Evolutionary conservation across 2,329 filamentous ascomycete genomes (phyloP), one percentile per base, ranked within the genome.

Genomic region (Fusarium foetens): DNA sequence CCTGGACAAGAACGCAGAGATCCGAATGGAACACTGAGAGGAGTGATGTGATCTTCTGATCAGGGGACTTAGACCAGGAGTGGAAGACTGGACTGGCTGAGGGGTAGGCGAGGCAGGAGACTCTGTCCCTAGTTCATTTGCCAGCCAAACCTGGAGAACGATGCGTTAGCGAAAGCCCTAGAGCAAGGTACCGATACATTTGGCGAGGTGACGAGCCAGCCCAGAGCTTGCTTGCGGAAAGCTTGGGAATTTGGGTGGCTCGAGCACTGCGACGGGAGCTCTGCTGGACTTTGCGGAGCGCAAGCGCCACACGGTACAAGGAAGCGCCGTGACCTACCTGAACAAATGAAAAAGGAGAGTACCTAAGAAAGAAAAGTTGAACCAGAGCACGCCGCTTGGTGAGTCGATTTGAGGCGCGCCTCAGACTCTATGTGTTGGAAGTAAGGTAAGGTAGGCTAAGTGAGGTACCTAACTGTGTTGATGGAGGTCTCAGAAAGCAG

Each of bases 141-240:
- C 70, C 70, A 72, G 70, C 67, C 70, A 73, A 68, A 71, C 70
- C 70, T 72, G 70, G 70, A 72, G 70, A 64, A 73, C 41, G 41
- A 68, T 73, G 70, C 58, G 70, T 72, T 72, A 72, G 70, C 66
- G 66, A 72, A 59, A 67, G 58, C 62, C 70, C 70, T 72, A 72
- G 70, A 72, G 70, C 70, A 72, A 72, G 70, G 70, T 72, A 72
- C 70, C 70, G 62, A 73, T 73, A 72, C 70, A 48, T 71, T 52
- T 71, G 36, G 58, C 54, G 66, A 68, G 49, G 49, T 53, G 25
- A 53, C 35, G 33, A 53, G 33, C 49, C 49, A 39, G 49, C 41
- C 66, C 67, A 52, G 53, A 54, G 66, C 61, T 65, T 70, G 69
- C 42, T 70, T 70, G 57, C 62, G 67, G 68, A 70, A 70, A 63